Evolutionary conservation across 1,139 yeast species (phyloP).

Genomic region (Hanseniaspora sp.): DNA sequence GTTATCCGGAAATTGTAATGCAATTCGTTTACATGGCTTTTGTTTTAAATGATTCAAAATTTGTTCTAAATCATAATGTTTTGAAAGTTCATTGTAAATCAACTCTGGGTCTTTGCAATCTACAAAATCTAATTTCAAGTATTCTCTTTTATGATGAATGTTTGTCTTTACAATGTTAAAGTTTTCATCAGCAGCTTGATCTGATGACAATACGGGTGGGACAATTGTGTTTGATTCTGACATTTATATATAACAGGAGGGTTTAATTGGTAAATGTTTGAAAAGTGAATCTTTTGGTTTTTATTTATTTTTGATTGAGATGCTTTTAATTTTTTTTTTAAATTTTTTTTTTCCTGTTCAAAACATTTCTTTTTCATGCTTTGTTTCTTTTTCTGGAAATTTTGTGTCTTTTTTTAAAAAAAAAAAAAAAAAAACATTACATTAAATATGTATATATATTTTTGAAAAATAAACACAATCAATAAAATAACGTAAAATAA

Average conservation of each 20-base stretch:
- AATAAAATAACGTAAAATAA: not conserved
- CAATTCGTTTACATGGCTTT: constrained; percentile 41
- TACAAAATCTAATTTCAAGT: constrained; percentile 48
- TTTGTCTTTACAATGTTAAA: constrained; percentile 4
- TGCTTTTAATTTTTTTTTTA: constrained; percentile 1
- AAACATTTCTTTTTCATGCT: not conserved
- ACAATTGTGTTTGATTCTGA: not conserved
- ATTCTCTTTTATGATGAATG: not conserved
- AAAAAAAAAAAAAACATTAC: not conserved
- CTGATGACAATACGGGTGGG: constrained; percentile 8
- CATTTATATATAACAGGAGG: not conserved
- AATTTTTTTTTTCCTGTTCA: constrained; percentile 9
- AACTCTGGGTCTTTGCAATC: constrained; percentile 49
- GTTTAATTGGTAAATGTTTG: not conserved
- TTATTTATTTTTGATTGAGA: not conserved
- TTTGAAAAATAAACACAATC: too few relatives aligned
- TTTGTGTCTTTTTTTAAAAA: not conserved
- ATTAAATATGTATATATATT: not conserved
- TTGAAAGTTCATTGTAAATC: constrained; percentile 35
- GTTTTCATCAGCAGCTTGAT: constrained; percentile 9
- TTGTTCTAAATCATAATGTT: constrained; percentile 45
- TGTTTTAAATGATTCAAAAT: constrained; percentile 34
- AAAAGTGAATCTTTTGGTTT: not conserved
- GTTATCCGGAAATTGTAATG: constrained; percentile 83
- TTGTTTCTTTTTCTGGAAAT: not conserved